Evolutionary conservation across 1,139 yeast species (phyloP).

Genomic region (Hyphopichia khmerensis): DNA sequence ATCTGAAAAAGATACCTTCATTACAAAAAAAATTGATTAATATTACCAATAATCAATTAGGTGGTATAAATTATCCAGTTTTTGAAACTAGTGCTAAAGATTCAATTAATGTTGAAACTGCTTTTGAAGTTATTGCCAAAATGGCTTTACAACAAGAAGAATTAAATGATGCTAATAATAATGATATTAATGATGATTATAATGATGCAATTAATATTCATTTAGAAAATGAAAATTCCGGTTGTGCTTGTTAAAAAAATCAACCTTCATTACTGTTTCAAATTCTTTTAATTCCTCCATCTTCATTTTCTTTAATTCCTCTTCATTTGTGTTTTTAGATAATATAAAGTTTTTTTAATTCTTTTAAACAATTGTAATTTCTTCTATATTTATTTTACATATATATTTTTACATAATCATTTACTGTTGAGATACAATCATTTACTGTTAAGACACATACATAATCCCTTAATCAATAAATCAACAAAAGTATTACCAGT

Average conservation of each 20-base stretch:
- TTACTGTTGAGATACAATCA: background rate
- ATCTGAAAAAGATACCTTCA: conserved; percentile 78
- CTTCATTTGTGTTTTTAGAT: background rate
- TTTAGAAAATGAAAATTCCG: conserved; percentile 74
- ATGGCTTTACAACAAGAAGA: conserved; percentile 92
- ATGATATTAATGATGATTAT: conserved; percentile 72
- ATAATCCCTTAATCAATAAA: conserved; percentile 29
- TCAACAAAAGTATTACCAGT: conserved; percentile 33
- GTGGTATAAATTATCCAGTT: conserved; percentile 76
- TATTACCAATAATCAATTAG: conserved; percentile 76
- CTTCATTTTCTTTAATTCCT: background rate
- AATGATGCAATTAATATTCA: conserved; percentile 95
- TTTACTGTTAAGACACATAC: conserved; percentile 27
- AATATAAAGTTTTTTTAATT: too few species aligned
- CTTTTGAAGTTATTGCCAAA: conserved; percentile 93
- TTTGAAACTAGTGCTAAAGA: conserved; percentile 95
- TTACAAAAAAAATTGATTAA: conserved; percentile 79
- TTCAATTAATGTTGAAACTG: conserved; percentile 90
- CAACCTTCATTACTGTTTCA: too few species aligned
- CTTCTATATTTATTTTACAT: background rate
- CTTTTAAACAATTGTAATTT: background rate
- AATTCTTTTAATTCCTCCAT: background rate
- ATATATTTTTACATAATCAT: background rate
- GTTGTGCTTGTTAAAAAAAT: conserved; percentile 82
- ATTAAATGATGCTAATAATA: conserved; percentile 81